Conservation (phyloP, 208 protist species). For the Leishmania gerbilli region DNA sequence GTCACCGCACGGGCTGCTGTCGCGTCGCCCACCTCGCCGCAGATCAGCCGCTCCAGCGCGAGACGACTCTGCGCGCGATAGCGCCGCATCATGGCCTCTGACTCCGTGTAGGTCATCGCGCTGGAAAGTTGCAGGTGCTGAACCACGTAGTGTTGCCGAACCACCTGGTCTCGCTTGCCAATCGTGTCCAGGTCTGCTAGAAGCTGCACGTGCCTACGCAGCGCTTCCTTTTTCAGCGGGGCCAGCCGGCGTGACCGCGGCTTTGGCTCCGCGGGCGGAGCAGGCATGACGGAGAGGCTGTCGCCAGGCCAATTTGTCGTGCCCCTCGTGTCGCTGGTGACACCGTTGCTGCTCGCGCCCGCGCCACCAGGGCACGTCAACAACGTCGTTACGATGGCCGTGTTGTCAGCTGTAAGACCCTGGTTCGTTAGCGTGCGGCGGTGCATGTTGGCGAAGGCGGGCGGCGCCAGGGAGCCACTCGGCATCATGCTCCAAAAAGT, state of each 20-base stretch:
- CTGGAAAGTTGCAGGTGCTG: slow-evolving; percentile 31
- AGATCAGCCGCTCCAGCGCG: slow-evolving; percentile 26
- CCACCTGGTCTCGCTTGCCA: slow-evolving; percentile 22
- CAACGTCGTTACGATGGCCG: too few species aligned
- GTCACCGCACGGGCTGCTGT: background rate
- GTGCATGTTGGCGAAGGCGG: background rate
- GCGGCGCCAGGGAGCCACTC: too few species aligned
- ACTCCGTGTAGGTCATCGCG: slow-evolving; percentile 19
- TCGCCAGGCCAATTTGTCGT: background rate
- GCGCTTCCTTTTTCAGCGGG: slow-evolving; percentile 20
- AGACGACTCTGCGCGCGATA: slow-evolving; percentile 19
- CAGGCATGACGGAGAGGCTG: slow-evolving; percentile 12
- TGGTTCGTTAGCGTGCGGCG: background rate
- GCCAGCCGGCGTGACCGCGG: slow-evolving; percentile 15
- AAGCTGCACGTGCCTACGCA: slow-evolving; percentile 14
- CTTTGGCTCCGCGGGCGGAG: slow-evolving; percentile 25
- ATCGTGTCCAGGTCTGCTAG: slow-evolving; percentile 25
- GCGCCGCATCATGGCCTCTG: slow-evolving; percentile 30
- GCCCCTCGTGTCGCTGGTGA: background rate
- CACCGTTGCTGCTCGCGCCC: background rate
- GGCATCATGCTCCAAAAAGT: background rate
- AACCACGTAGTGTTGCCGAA: slow-evolving; percentile 25
- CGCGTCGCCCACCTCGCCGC: background rate
- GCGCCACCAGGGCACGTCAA: background rate
- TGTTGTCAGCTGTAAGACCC: background rate